Percentiles rank a stretch among this genome's conserved stretches.
Evolutionary conservation across 768 basidiomycete species (phyloP).

Genomic region (Tubosaeta sp.): DNA sequence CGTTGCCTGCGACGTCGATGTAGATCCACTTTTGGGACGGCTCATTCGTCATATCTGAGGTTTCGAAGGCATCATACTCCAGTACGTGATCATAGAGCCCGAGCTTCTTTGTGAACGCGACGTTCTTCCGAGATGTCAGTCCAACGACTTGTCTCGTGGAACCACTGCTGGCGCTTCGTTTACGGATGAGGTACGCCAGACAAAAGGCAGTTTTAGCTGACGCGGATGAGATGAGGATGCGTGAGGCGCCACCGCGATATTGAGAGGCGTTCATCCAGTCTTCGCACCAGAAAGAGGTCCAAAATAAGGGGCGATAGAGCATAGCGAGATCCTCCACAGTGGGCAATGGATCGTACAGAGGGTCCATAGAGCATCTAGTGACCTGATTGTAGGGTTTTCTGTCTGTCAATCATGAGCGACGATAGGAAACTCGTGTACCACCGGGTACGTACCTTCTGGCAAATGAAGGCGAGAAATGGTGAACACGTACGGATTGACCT

Average conservation of each 20-base stretch:
- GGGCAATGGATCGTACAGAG: slow-evolving; percentile 47
- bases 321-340: slow-evolving; percentile 58
- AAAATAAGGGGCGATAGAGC: slow-evolving; percentile 70
- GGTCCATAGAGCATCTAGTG: slow-evolving; percentile 53
- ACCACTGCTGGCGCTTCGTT: slow-evolving; percentile 31
- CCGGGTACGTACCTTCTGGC: slow-evolving; percentile 43
- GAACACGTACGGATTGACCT: slow-evolving; percentile 51
- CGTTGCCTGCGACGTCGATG: slow-evolving; percentile 60
- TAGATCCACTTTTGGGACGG: slow-evolving; percentile 47
- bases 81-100: slow-evolving; percentile 55
- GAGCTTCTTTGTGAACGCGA: slow-evolving; percentile 50
- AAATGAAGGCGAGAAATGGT: slow-evolving; percentile 59
- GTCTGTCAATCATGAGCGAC: slow-evolving; percentile 35
- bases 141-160: slow-evolving; percentile 44
- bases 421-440: neutral
- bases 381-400: slow-evolving; percentile 68
- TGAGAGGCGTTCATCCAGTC: slow-evolving; percentile 55
- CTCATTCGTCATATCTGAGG: slow-evolving; percentile 27
- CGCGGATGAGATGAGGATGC: slow-evolving; percentile 61
- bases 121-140: slow-evolving; percentile 55
- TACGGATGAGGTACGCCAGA: slow-evolving; percentile 55
- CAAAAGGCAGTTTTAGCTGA: slow-evolving; percentile 73
- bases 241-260: slow-evolving; percentile 46
- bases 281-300: slow-evolving; percentile 74
- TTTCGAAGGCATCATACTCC: slow-evolving; percentile 47